Evolutionary conservation across 768 basidiomycete genomes (phyloP).

Genomic region (Pholiota microspora): DNA sequence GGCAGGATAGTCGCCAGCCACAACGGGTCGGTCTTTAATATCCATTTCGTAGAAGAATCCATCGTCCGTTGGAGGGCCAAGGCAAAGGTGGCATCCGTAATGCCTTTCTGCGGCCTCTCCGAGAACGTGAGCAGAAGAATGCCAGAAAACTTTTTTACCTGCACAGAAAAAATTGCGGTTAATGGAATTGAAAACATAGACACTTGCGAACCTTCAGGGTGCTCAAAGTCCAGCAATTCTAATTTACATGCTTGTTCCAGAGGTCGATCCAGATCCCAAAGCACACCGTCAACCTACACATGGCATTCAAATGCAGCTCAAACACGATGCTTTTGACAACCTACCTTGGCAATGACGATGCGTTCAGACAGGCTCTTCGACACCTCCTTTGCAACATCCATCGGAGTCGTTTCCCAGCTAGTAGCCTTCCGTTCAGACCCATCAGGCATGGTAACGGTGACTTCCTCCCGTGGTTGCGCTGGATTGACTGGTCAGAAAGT

Average conservation of each 20-base stretch:
- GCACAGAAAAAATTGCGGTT: constrained; percentile 9
- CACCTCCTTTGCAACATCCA: constrained; percentile 87
- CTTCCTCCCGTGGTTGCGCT: constrained; percentile 83
- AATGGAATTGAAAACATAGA: no score
- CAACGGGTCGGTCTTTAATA: constrained; percentile 76
- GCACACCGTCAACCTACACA: constrained; percentile 69
- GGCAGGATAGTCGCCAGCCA: constrained; percentile 78
- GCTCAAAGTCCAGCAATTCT: constrained; percentile 88
- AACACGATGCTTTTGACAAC: constrained; percentile 11
- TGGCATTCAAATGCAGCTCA: constrained; percentile 2
- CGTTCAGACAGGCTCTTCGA: constrained; percentile 88
- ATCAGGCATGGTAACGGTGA: constrained; percentile 82
- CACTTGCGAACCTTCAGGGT: constrained; percentile 84
- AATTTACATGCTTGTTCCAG: constrained; percentile 83
- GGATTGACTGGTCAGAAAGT: constrained; percentile 4
- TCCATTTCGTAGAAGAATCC: constrained; percentile 99
- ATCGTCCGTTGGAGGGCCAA: constrained; percentile 95
- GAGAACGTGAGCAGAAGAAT: constrained; percentile 96
- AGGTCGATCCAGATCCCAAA: constrained; percentile 96
- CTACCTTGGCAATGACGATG: constrained; percentile 89
- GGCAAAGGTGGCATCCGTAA: constrained; percentile 95
- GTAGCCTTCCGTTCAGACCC: constrained; percentile 81
- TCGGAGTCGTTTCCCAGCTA: constrained; percentile 93
- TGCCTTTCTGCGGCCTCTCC: constrained; percentile 96
- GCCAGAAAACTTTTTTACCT: constrained; percentile 99